Evolutionary conservation across 345 rosid species (phyloP).

Genomic region (Eutrema yunnanense): DNA sequence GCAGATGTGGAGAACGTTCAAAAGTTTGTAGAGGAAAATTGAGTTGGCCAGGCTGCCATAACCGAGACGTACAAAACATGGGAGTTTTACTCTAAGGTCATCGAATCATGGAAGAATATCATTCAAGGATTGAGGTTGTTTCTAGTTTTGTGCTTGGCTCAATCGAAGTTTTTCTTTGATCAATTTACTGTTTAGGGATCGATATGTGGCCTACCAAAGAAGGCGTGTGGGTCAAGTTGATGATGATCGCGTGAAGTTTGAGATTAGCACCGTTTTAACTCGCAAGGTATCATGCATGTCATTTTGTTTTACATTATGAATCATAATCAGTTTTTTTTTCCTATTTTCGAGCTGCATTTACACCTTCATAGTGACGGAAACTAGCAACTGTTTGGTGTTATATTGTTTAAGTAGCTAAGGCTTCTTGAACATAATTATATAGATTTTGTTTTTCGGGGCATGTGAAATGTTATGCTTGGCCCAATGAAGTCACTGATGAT

Average conservation of each 20-base stretch:
- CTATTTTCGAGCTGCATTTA: background rate
- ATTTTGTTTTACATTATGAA: background rate
- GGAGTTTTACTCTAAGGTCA: conserved; percentile 43
- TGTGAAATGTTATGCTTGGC: background rate
- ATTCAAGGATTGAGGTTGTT: conserved; percentile 64
- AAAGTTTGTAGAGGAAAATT: conserved; percentile 52
- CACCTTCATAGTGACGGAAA: background rate
- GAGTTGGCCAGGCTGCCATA: conserved; percentile 67
- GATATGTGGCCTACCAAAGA: conserved; percentile 54
- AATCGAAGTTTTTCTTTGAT: background rate
- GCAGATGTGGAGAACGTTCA: conserved; percentile 48
- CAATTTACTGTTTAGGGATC: conserved; percentile 44
- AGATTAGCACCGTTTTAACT: conserved; percentile 74
- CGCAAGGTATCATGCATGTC: conserved; percentile 59
- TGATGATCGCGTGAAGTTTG: conserved; percentile 82
- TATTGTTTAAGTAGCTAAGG: background rate
- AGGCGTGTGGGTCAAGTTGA: conserved; percentile 68
- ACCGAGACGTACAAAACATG: conserved; percentile 45
- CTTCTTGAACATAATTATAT: background rate
- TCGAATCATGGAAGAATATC: conserved; percentile 12
- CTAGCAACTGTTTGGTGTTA: background rate
- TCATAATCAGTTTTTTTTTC: background rate
- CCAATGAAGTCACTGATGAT: background rate
- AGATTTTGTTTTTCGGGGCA: background rate
- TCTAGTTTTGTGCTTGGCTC: background rate